Base-by-base conservation (phyloP, 1,284 basidiomycete species). In the Cutaneotrichosporon arboriforme region DNA sequence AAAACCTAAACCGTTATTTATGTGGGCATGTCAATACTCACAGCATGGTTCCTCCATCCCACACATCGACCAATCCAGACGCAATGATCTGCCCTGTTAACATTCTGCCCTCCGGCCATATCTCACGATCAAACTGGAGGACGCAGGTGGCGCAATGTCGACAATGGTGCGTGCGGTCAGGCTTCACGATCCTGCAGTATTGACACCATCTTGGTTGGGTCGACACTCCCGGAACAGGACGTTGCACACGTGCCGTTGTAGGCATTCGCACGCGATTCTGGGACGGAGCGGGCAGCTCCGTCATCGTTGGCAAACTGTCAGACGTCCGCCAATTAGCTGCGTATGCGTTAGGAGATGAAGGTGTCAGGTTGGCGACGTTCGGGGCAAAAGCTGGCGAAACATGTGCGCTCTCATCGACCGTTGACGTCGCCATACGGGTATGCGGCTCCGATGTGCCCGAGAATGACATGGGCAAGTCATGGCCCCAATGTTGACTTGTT, bases 31-130 rank as follows among this genome's bases (percentile, higher is more conserved):
- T 31, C n/a, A n/a, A 12, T 2, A 50, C 64, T 49, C 37, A 70
- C 72, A 51, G 73, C 71, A 51, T 74, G 72, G 52, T 76, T 76
- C 7, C 55, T 57, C 71, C 70, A 74, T 2, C 74, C 74, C 5
- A 76, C 71, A 52, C 74, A 76, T 50, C 66, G 67, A 3, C 72
- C 73, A 5, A 76, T 60, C 72, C 72, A 74, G 3, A 68, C n/a
- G 40, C 72, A 72, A 43, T 72, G 71, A 46, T 73, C 69, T 71
- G 38, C 4, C 1, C n/a, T n/a, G n/a, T n/a, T n/a, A n/a, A n/a
- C n/a, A n/a, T n/a, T n/a, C n/a, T n/a, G n/a, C n/a, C n/a, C n/a
- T n/a, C n/a, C n/a, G n/a, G n/a, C n/a, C n/a, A n/a, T n/a, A n/a
- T n/a, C n/a, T n/a, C 39, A 57, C 69, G 70, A 50, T 72, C 72